A percentile compares a stretch with the other conserved stretches of the same genome.
These are phyloP conservation scores for Penicillium cataractarum DNA, from an alignment of 495 filamentous ascomycete species.

Conservation along the genomic window DNA sequence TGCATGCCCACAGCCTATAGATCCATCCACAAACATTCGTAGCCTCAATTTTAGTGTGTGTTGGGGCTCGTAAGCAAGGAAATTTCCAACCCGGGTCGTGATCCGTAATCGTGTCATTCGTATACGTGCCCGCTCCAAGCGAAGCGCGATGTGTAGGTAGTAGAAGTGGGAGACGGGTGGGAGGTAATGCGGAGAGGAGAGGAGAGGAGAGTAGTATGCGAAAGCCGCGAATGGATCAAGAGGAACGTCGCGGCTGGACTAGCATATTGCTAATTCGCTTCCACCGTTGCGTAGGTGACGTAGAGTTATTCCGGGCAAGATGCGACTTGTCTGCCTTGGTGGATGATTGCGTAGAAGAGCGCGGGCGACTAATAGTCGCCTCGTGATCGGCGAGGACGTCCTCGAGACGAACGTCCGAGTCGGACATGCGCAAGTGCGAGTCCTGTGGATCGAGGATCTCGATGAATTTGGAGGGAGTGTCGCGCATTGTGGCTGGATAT, in stretches of 20 bases:
- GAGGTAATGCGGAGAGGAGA: neutral
- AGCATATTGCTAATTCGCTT: conserved; percentile 46
- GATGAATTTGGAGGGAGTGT: conserved; percentile 51
- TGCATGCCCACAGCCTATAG: neutral
- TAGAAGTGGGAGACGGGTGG: neutral
- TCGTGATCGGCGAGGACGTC: conserved; percentile 53
- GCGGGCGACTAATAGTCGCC: conserved; percentile 43
- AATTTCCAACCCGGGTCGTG: conserved; percentile 9
- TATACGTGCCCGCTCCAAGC: conserved; percentile 1
- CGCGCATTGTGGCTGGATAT: conserved; percentile 36
- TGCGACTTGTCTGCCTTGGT: conserved; percentile 36
- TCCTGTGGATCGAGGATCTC: conserved; percentile 51
- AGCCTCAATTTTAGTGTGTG: neutral
- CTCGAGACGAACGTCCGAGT: conserved; percentile 52
- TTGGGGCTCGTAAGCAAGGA: neutral
- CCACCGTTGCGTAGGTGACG: conserved; percentile 44
- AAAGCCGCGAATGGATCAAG: conserved; percentile 9
- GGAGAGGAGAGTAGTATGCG: conserved; percentile 2
- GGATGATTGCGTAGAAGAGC: conserved; percentile 47
- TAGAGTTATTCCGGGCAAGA: conserved; percentile 27
- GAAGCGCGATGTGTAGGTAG: neutral
- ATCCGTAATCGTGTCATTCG: conserved; percentile 24
- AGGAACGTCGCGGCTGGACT: conserved; percentile 32
- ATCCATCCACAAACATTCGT: neutral
- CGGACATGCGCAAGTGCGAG: conserved; percentile 38